Base-by-base conservation (phyloP, 768 basidiomycete genomes). In the Pisolithus orientalis region DNA sequence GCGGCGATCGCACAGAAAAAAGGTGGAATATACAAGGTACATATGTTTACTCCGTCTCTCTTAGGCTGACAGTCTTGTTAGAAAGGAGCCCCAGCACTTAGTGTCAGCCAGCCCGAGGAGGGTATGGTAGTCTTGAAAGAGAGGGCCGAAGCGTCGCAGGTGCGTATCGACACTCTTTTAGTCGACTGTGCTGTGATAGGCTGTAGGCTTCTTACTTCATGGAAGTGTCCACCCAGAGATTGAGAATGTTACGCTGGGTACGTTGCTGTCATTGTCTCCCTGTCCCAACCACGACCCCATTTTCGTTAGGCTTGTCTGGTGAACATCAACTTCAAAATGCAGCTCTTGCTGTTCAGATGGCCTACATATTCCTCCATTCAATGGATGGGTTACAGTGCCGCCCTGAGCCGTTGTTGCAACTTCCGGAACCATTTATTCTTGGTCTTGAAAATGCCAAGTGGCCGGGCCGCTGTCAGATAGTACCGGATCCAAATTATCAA, bases 1-100 rank as follows among this genome's bases (percentile, higher is more conserved):
- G 69, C 74, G 37, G 90, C 96, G 62, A 98, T 99, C 57, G 90
- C 94, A 1, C 82, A 81, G 78, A 95, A 98, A 63, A 99, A 99
- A 67, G 91, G 86, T 29, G 96, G 96, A 2, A 98, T 99, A 49
- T 98, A 87, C 72, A 99, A 99, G 78, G 88, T 82, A 48, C n/a
- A 10, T 16, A 29, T 3, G 24, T 27, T 17, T n/a, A 21, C 9
- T 13, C 39, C 40, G 44, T 27, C 39, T 21, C 14, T 49, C 21
- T 14, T 14, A 4, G 48, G 37, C 16, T 29, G 29, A 44, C 24
- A 47, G 34, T 55, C 31, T 49, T 44, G 51, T 29, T 52, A 90
- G 87, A 73, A 82, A 72, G 85, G 80, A n/a, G 90, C 89, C 2
- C 90, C 92, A 1, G 96, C 96, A 6, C 72, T 94, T 47, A 86